Conservation (phyloP, 148 eudicot species). For the Silene conica region DNA sequence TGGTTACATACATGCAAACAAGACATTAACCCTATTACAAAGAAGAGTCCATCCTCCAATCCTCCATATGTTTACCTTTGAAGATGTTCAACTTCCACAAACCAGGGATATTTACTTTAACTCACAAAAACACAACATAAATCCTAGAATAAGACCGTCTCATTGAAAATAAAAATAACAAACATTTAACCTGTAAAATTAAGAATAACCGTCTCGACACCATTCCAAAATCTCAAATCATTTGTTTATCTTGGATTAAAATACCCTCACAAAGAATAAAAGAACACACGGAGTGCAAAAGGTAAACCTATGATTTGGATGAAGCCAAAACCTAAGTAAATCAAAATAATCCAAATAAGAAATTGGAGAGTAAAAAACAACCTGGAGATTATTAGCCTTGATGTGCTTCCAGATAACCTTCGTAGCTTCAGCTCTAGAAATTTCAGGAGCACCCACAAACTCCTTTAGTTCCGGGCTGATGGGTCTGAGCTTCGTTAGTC, state of each 20-base stretch:
- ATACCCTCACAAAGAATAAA: neutral
- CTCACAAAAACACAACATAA: neutral
- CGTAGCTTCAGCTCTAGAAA: conserved; percentile 66
- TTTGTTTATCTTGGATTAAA: too few relatives aligned
- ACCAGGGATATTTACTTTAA: too few relatives aligned
- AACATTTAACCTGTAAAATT: too few relatives aligned
- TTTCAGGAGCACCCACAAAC: conserved; percentile 62
- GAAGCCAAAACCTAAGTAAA: neutral
- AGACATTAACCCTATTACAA: too few relatives aligned
- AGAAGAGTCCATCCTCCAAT: too few relatives aligned
- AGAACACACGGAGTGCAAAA: neutral
- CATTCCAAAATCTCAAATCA: too few relatives aligned
- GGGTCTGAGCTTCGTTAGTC: conserved; percentile 72
- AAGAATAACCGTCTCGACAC: too few relatives aligned
- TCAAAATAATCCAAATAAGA: neutral
- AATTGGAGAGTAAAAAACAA: conserved; percentile 11
- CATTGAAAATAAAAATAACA: too few relatives aligned
- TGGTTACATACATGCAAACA: neutral
- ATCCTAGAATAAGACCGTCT: too few relatives aligned
- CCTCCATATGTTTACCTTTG: too few relatives aligned
- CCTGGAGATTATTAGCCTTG: conserved; percentile 75
- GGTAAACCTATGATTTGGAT: neutral
- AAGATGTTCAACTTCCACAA: too few relatives aligned
- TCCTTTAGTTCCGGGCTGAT: conserved; percentile 66
- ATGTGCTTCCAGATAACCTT: conserved; percentile 85